phyloP scores from a whole-genome alignment of 2,329 filamentous ascomycete species.

The Pseudonectria foliicola region DNA sequence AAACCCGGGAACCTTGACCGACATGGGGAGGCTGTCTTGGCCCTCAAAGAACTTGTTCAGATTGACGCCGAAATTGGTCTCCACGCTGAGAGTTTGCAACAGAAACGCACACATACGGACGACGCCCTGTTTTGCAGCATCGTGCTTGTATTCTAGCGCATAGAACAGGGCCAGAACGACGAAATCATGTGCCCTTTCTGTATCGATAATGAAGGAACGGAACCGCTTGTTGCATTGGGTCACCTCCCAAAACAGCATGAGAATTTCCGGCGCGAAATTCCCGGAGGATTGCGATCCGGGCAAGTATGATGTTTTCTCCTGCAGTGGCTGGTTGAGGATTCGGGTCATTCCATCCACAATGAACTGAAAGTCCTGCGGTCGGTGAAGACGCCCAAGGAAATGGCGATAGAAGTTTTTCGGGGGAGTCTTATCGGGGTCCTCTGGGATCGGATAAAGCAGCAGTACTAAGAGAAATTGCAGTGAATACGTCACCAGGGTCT shows the following conservation, averaged over 20 bases:
- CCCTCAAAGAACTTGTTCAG: slow-evolving; percentile 84
- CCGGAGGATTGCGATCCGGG: slow-evolving; percentile 73
- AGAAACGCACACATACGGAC: slow-evolving; percentile 98
- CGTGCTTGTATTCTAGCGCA: slow-evolving; percentile 79
- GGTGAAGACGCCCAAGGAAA: slow-evolving; percentile 81
- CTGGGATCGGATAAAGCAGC: slow-evolving; percentile 81
- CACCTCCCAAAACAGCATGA: slow-evolving; percentile 96
- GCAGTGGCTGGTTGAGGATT: slow-evolving; percentile 85
- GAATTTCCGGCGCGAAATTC: slow-evolving; percentile 88
- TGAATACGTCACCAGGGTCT: slow-evolving; percentile 85
- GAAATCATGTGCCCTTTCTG: slow-evolving; percentile 87
- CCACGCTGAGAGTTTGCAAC: slow-evolving; percentile 88
- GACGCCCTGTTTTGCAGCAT: slow-evolving; percentile 81
- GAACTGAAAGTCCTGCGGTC: slow-evolving; percentile 96
- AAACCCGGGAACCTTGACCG: slow-evolving; percentile 78
- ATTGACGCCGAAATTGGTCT: slow-evolving; percentile 81
- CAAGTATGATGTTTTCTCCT: slow-evolving; percentile 81
- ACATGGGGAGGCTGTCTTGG: slow-evolving; percentile 77
- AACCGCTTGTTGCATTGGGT: slow-evolving; percentile 98
- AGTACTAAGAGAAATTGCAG: slow-evolving; percentile 83
- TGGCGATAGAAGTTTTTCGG: slow-evolving; percentile 92
- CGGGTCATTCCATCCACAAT: slow-evolving; percentile 90
- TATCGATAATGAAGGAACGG: slow-evolving; percentile 93
- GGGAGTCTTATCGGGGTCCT: slow-evolving; percentile 54
- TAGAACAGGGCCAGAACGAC: slow-evolving; percentile 87